Conservation (phyloP, 2,329 filamentous ascomycete species). For the Colletotrichum plurivorum region DNA sequence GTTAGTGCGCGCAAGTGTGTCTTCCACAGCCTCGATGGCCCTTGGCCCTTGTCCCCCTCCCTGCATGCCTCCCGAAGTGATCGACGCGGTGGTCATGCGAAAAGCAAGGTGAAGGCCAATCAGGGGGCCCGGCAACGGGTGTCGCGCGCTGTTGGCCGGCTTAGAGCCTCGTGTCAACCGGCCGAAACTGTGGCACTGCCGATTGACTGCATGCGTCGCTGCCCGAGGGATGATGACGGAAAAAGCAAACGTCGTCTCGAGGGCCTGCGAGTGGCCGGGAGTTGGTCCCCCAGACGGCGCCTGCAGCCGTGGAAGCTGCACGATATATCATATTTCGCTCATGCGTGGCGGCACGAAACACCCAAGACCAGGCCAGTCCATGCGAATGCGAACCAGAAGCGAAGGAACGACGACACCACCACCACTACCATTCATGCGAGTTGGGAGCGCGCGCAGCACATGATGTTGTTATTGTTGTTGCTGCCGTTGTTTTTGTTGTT, state of each 20-base stretch:
- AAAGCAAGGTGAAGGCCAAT: conserved; percentile 37
- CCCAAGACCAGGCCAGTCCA: conserved; percentile 11
- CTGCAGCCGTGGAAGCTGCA: conserved; percentile 29
- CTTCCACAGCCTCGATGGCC: conserved; percentile 32
- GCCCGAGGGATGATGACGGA: conserved; percentile 37
- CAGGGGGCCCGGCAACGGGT: conserved; percentile 22
- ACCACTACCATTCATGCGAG: conserved; percentile 3
- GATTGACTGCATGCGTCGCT: conserved; percentile 39
- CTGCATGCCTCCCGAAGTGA: conserved; percentile 39
- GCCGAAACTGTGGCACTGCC: conserved; percentile 38
- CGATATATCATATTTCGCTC: conserved; percentile 28
- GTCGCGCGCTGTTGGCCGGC: conserved; percentile 22
- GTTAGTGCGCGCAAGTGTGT: conserved; percentile 35
- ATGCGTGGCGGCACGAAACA: conserved; percentile 28
- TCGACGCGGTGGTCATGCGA: conserved; percentile 33
- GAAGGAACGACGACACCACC: not conserved
- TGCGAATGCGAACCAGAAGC: conserved; percentile 2
- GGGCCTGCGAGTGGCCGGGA: conserved; percentile 27
- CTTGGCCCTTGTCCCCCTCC: conserved; percentile 17
- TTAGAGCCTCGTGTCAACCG: conserved; percentile 39
- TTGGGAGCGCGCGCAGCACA: not conserved
- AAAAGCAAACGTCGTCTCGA: conserved; percentile 33
- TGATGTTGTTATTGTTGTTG: not conserved
- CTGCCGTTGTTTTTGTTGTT: not conserved
- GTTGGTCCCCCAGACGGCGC: conserved; percentile 19